These are phyloP conservation scores for Phlebopus sp. DNA, from an alignment of 1,284 basidiomycete genomes.

Conservation along the genomic window DNA sequence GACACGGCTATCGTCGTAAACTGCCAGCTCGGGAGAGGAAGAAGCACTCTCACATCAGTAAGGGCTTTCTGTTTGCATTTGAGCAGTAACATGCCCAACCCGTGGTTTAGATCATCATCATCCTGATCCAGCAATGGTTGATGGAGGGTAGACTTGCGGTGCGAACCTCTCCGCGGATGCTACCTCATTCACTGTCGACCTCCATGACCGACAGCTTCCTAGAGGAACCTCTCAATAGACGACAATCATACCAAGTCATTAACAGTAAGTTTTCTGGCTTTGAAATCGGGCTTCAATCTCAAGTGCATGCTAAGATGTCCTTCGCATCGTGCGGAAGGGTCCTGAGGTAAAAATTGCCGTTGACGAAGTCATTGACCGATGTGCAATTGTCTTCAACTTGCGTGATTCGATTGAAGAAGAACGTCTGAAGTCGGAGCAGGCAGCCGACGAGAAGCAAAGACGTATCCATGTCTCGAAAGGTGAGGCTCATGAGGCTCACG, in stretches of 20 bases:
- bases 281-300: conserved; percentile 2
- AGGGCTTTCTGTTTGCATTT: conserved; percentile 22
- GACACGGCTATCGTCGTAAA: conserved; percentile 90
- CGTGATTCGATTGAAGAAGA: conserved; percentile 89
- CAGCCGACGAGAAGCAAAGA: conserved; percentile 70
- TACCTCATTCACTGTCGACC: conserved; percentile 38
- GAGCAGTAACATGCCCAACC: conserved; percentile 8
- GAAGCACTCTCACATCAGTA: conserved; percentile 87
- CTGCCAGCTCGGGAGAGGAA: conserved; percentile 94
- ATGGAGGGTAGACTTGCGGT: conserved; percentile 41
- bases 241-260: conserved; percentile 76
- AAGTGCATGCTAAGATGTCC: conserved; percentile 55
- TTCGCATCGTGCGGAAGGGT: conserved; percentile 92
- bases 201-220: conserved; percentile 24
- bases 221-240: conserved; percentile 34
- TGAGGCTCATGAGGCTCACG: conserved; percentile 33
- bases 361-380: conserved; percentile 90
- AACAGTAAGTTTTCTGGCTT: conserved; percentile 55
- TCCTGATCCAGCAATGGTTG: conserved; percentile 89
- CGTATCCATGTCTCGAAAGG: conserved; percentile 69
- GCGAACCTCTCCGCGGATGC: conserved; percentile 35
- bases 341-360: conserved; percentile 85
- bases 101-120: conserved; percentile 64
- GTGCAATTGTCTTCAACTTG: conserved; percentile 80
- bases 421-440: conserved; percentile 71